These are phyloP conservation scores for Neonectria ditissima DNA, from an alignment of 2,329 filamentous ascomycete species.

Conservation along the genomic window DNA sequence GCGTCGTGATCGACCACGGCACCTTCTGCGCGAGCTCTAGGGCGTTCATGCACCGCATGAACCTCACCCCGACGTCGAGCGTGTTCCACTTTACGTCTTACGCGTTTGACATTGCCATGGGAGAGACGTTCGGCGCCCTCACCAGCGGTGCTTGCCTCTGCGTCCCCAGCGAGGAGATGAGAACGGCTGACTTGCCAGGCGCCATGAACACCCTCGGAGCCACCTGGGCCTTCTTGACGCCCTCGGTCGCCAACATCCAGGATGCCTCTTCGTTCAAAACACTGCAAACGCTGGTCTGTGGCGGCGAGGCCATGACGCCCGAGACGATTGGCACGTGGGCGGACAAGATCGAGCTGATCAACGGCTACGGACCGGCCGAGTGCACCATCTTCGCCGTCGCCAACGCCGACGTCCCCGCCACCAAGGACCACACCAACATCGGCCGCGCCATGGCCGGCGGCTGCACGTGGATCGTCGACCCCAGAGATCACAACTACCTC, in stretches of 20 bases:
- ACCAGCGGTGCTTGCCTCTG: conserved; percentile 39
- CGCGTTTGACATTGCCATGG: conserved; percentile 40
- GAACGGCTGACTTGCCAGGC: conserved; percentile 20
- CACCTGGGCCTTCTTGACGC: conserved; percentile 42
- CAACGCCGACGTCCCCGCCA: conserved; percentile 3
- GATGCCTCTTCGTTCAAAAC: conserved; percentile 33
- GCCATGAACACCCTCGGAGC: conserved; percentile 31
- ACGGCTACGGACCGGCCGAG: conserved; percentile 43
- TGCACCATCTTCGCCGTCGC: conserved; percentile 28
- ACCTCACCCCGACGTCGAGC: conserved; percentile 5
- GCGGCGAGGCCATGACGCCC: conserved; percentile 34
- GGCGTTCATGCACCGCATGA: conserved; percentile 30
- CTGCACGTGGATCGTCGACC: conserved; percentile 37
- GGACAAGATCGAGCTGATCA: conserved; percentile 33
- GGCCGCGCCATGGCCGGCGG: conserved; percentile 12
- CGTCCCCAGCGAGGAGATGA: conserved; percentile 41
- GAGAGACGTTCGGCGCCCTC: conserved; percentile 32
- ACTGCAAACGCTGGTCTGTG: conserved; percentile 31
- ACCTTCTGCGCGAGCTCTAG: conserved; percentile 27
- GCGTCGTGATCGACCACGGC: conserved; percentile 37
- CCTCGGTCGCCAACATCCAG: conserved; percentile 41
- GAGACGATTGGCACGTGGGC: conserved; percentile 36
- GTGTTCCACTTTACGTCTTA: conserved; percentile 43
- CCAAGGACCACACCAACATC: conserved; percentile 24
- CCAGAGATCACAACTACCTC: conserved; percentile 31